Conservation (phyloP, 257 asterid genomes). For the Solanum infundibuliforme region DNA sequence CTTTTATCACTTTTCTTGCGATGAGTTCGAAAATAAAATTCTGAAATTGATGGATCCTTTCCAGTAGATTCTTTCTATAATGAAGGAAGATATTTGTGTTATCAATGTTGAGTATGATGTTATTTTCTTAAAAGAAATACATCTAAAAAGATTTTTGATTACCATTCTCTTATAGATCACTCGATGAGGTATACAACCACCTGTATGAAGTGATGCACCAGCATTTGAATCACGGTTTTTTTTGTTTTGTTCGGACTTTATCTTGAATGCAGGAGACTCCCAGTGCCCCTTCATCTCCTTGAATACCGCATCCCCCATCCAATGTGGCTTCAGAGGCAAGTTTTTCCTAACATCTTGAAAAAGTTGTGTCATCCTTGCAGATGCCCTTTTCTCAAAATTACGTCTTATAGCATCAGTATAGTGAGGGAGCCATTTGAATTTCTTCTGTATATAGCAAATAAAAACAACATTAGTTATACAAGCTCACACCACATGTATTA, state of each 20-base stretch:
- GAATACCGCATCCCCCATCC: too few species aligned
- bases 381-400: too few species aligned
- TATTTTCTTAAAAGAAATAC: not conserved
- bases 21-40: not conserved
- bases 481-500: too few species aligned
- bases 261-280: not conserved
- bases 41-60: not conserved
- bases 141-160: not conserved
- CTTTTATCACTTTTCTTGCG: not conserved
- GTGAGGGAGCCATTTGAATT: too few species aligned
- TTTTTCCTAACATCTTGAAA: too few species aligned
- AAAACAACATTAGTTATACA: too few species aligned
- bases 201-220: not conserved
- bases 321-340: too few species aligned
- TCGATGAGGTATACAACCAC: not conserved
- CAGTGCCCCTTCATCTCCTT: not conserved
- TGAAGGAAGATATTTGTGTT: not conserved
- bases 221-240: not conserved
- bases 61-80: not conserved
- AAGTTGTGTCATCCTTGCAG: too few species aligned
- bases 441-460: too few species aligned
- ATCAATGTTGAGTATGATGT: not conserved
- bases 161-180: not conserved
- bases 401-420: too few species aligned
- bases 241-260: not conserved